Evolutionary conservation across 129 eudicot species (phyloP), one percentile per base, ranked within the genome.

Genomic region (Ambrosia trifida): DNA sequence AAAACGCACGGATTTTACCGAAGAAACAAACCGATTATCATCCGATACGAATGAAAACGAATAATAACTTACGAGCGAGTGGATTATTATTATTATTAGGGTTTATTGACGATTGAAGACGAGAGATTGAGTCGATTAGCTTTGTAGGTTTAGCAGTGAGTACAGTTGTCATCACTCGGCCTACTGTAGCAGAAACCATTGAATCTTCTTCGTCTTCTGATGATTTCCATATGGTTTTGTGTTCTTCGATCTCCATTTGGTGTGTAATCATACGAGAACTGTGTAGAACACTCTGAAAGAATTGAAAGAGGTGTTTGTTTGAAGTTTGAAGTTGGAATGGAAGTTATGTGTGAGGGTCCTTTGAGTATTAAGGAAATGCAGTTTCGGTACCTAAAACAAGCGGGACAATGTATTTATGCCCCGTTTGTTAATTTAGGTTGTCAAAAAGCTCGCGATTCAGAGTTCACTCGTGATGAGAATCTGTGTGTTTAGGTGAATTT

Each of bases 101-200:
- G 63, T 78, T 76, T 54, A 86, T 89, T 69, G 91, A 69, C 5
- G 88, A 80, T 35, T 83, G 82, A 69, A 92, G 89, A 5, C 72
- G 87, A 78, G 89, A 82, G 52, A 89, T 87, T 69, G 96, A 77
- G 73, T 79, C 83, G 40, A 82, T 73, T 43, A 92, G 95, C 76
- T 92, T 89, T 64, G 82, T 83, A 35, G 95, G 89, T 53, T 87
- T 80, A 58, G 84, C 56, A 7, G 66, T 68, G 69, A 92, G 95
- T 30, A 89, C 74, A 30, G 89, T 81, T 60, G 68, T 72, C 88
- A 92, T 86, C 19, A 81, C 96, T 65, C 96, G 82, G n/a, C 96
- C 95, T 41, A 92, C 65, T 11, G 90, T 83, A 3, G 83, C 89
- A 4, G 91, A 78, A 2, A 78, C 79, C 83, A 92, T 80, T 3